phyloP scores from a whole-genome alignment of 2,329 filamentous ascomycete genomes.

The Pseudophaeomoniella oleicola region DNA sequence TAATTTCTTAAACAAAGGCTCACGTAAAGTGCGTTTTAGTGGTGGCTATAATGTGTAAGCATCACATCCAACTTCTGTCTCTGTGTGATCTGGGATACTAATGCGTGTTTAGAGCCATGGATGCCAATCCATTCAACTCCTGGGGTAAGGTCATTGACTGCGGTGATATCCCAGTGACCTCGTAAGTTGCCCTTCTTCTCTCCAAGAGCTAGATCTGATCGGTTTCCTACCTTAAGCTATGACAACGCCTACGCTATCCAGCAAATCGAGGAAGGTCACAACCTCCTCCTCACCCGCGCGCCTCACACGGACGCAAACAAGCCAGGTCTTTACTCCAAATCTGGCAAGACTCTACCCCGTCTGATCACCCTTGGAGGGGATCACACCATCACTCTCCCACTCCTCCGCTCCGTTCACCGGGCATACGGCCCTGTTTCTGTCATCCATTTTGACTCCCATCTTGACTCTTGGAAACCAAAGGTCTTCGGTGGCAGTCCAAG shows the following conservation, averaged over 20 bases:
- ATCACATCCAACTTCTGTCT: not conserved
- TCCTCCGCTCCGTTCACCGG: conserved; percentile 43
- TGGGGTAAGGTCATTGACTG: conserved; percentile 73
- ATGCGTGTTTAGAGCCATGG: conserved; percentile 45
- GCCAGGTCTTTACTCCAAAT: conserved; percentile 48
- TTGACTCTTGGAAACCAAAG: conserved; percentile 61
- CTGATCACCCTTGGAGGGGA: conserved; percentile 56
- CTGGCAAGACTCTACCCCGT: conserved; percentile 62
- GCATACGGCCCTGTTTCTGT: conserved; percentile 55
- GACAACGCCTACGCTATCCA: conserved; percentile 70
- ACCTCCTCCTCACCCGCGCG: conserved; percentile 54
- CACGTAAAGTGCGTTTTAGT: conserved; percentile 41
- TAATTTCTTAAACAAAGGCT: conserved; percentile 17
- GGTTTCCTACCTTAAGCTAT: conserved; percentile 36
- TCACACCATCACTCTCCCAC: conserved; percentile 29
- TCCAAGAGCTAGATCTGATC: not conserved
- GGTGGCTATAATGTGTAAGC: conserved; percentile 65
- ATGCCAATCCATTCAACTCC: conserved; percentile 66
- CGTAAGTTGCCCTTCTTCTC: conserved; percentile 35
- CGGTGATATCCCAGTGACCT: conserved; percentile 73
- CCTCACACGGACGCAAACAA: conserved; percentile 56
- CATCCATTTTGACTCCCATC: conserved; percentile 49
- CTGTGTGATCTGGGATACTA: too few species aligned
- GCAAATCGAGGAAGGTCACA: conserved; percentile 77
- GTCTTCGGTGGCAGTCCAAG: conserved; percentile 73